phyloP scores from a whole-genome alignment of 805 yeast genomes.

The Torulaspora maleeae region DNA sequence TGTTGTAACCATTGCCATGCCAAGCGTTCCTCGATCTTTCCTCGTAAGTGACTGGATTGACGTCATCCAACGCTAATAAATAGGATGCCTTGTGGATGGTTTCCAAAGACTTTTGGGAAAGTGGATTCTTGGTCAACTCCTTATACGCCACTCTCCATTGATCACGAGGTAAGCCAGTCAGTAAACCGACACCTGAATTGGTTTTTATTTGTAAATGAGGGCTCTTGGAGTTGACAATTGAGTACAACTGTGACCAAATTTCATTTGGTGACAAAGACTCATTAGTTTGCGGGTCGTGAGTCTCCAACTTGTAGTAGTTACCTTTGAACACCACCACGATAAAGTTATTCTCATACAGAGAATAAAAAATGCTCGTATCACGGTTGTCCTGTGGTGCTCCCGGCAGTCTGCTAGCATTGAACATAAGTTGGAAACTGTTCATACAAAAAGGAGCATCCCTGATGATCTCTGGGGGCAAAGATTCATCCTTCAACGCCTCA shows the following conservation, averaged over 20 bases:
- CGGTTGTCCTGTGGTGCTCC: constrained; percentile 36
- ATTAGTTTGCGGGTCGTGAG: constrained; percentile 44
- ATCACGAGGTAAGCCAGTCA: constrained; percentile 84
- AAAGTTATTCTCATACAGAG: constrained; percentile 50
- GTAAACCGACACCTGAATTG: constrained; percentile 59
- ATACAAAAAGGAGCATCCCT: constrained; percentile 85
- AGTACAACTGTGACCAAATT: constrained; percentile 54
- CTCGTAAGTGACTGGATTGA: constrained; percentile 65
- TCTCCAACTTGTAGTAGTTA: constrained; percentile 71
- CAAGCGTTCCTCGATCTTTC: constrained; percentile 81
- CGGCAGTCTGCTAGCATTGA: constrained; percentile 86
- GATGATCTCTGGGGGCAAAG: constrained; percentile 73
- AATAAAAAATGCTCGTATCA: constrained; percentile 58
- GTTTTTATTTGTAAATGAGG: constrained; percentile 19
- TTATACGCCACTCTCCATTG: constrained; percentile 62
- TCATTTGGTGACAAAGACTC: constrained; percentile 43
- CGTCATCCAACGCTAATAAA: constrained; percentile 72
- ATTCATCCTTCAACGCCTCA: constrained; percentile 60
- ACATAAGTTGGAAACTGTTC: constrained; percentile 89
- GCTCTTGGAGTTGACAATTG: constrained; percentile 43
- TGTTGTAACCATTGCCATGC: constrained; percentile 93
- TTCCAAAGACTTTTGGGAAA: constrained; percentile 56
- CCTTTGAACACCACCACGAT: constrained; percentile 70
- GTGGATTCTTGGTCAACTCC: constrained; percentile 54
- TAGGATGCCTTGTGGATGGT: constrained; percentile 75